A percentile compares a stretch with the other conserved stretches of the same genome.
phyloP scores from a whole-genome alignment of 2,329 filamentous ascomycete genomes.

The Fusarium secorum region DNA sequence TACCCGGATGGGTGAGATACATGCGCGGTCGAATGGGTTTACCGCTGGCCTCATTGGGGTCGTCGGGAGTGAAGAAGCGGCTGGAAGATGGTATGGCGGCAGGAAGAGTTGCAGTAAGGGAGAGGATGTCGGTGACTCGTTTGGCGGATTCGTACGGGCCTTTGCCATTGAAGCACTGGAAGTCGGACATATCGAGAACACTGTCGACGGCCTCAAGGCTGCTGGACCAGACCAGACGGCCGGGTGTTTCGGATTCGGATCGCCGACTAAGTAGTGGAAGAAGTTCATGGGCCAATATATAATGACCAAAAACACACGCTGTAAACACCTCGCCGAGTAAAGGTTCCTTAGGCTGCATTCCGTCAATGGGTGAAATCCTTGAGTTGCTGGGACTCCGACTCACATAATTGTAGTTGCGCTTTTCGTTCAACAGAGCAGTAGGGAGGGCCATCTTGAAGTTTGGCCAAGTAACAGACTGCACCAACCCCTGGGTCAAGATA shows the following conservation, averaged over 20 bases:
- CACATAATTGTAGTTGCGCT: constrained; percentile 48
- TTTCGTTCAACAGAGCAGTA: constrained; percentile 54
- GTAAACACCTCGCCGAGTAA: constrained; percentile 83
- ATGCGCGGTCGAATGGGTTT: constrained; percentile 61
- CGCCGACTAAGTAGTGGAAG: constrained; percentile 72
- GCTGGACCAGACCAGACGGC: constrained; percentile 85
- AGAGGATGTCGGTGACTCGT: constrained; percentile 83
- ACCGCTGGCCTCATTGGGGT: constrained; percentile 33
- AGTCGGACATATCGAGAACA: constrained; percentile 71
- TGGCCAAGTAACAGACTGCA: constrained; percentile 78
- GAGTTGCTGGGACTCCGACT: constrained; percentile 3
- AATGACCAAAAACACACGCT: constrained; percentile 95
- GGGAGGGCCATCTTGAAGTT: constrained; percentile 72
- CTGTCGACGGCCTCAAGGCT: constrained; percentile 73
- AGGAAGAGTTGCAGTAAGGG: constrained; percentile 75
- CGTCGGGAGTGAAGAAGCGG: constrained; percentile 59
- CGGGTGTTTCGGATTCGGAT: constrained; percentile 53
- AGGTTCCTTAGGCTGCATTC: constrained; percentile 59
- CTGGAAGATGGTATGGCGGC: constrained; percentile 65
- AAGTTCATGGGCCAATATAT: constrained; percentile 83
- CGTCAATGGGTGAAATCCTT: not conserved
- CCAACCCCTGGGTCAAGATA: constrained; percentile 65
- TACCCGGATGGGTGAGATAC: constrained; percentile 85
- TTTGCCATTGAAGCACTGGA: constrained; percentile 72
- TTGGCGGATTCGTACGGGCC: constrained; percentile 87